phyloP scores from a whole-genome alignment of 1,284 basidiomycete species.

The Naganishia sp. region DNA sequence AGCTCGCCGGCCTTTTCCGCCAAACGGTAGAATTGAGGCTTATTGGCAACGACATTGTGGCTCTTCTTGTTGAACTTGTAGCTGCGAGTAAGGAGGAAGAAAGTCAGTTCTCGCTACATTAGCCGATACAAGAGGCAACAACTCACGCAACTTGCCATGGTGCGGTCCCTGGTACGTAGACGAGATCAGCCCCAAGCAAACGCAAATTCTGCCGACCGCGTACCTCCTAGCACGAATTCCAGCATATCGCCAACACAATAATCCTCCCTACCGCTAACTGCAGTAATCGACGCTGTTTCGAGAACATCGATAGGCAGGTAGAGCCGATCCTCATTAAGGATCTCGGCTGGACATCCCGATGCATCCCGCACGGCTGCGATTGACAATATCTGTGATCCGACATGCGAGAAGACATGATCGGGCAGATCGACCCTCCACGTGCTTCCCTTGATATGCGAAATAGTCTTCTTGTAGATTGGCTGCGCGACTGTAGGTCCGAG shows the following conservation, averaged over 20 bases:
- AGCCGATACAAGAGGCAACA: too few species aligned
- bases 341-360: slow-evolving; percentile 73
- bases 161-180: slow-evolving; percentile 7
- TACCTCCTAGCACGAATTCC: slow-evolving; percentile 84
- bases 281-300: slow-evolving; percentile 88
- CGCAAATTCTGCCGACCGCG: background rate
- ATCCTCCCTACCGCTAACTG: slow-evolving; percentile 69
- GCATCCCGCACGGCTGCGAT: slow-evolving; percentile 75
- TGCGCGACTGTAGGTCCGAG: slow-evolving; percentile 65
- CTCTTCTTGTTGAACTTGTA: slow-evolving; percentile 79
- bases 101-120: background rate
- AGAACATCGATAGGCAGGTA: slow-evolving; percentile 83
- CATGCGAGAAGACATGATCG: slow-evolving; percentile 68
- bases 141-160: slow-evolving; percentile 26
- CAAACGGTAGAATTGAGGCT: slow-evolving; percentile 76
- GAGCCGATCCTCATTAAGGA: slow-evolving; percentile 64
- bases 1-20: slow-evolving; percentile 82
- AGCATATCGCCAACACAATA: slow-evolving; percentile 88
- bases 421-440: slow-evolving; percentile 77
- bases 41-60: slow-evolving; percentile 71
- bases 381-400: slow-evolving; percentile 76
- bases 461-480: slow-evolving; percentile 62
- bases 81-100: slow-evolving; percentile 54
- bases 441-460: slow-evolving; percentile 62
- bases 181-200: background rate